Base-by-base conservation (phyloP, 2,329 filamentous ascomycete genomes). In the Daldinia eschscholtzii region DNA sequence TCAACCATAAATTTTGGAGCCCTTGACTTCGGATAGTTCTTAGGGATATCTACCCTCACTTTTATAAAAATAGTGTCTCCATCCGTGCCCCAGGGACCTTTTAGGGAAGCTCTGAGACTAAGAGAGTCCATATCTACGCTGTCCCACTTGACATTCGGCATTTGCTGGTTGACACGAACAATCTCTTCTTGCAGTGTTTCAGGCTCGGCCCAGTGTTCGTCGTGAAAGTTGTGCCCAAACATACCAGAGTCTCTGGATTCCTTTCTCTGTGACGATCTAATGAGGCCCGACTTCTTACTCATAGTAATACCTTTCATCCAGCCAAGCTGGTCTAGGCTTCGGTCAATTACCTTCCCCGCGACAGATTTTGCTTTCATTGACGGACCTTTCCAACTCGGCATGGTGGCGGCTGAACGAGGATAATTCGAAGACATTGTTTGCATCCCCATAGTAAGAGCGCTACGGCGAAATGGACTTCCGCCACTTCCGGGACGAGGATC, bases 301-400 rank as follows among this genome's bases (percentile, higher is more conserved):
- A 90, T 88, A 35, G 86, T 89, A 66, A 91, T 89, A 4, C 89
- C 89, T 74, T 88, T 90, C 87, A 91, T 91, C 89, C 89, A 91
- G 13, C 87, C 88, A 61, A 91, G 88, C 70, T 91, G 88, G 23
- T 86, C 84, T 53, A 86, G 82, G 63, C 81, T 86, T 41, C 83
- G 81, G 64, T 88, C 84, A 28, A 79, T 62, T 18, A 81, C 75
- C 57, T 81, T 84, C 15, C 78, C 78, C 4, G 79, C 76, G 2
- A 79, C 76, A 23, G 81, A 81, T 63, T 85, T 87, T 26, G 85
- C 85, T 73, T 87, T 89, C 87, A 89, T 89, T 1, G 87, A 87
- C 2, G 85, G 85, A 3, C 86, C 84, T 71, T 83, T 83, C 87
- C 87, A 89, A 3, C 82, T 81, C 9, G 83, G 74, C 3, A 61